phyloP scores from a whole-genome alignment of 352 stramenopile species.

The Phytopythium sindhum region DNA sequence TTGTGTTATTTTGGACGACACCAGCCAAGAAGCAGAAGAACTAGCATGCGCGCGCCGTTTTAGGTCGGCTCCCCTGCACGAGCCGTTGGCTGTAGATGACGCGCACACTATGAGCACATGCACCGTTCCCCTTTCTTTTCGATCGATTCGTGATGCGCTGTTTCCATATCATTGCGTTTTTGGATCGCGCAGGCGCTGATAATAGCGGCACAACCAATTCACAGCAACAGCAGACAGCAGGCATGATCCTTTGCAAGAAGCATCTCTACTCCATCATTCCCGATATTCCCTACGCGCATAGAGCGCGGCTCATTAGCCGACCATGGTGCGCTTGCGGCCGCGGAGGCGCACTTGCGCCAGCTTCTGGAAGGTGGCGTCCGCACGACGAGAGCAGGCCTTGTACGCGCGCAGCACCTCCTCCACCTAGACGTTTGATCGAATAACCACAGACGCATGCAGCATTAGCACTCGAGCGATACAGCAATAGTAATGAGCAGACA shows the following conservation, averaged over 20 bases:
- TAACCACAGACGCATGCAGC: conserved; percentile 4
- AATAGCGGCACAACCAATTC: too few species aligned
- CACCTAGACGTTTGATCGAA: conserved; percentile 32
- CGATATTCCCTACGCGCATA: background rate
- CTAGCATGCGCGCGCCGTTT: conserved; percentile 10
- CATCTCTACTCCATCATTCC: background rate
- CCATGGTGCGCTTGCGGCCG: conserved; percentile 89
- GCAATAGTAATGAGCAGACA: background rate
- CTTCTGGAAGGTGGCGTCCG: conserved; percentile 82
- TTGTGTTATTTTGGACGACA: background rate
- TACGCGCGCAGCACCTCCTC: conserved; percentile 85
- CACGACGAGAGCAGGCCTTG: conserved; percentile 68
- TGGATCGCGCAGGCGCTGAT: background rate
- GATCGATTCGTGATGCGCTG: background rate
- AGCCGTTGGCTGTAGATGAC: background rate
- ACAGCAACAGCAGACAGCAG: background rate
- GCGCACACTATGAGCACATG: background rate
- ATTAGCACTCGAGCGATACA: background rate
- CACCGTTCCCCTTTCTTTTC: background rate
- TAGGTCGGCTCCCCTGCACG: background rate
- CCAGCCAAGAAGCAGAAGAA: conserved; percentile 74
- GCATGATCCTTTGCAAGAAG: background rate
- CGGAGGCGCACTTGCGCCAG: conserved; percentile 85
- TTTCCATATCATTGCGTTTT: background rate
- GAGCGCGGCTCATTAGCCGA: conserved; percentile 58